Evolutionary conservation across 306 rosid species (phyloP), one percentile per base, ranked within the genome.

Genomic region (Lablab purpureus): DNA sequence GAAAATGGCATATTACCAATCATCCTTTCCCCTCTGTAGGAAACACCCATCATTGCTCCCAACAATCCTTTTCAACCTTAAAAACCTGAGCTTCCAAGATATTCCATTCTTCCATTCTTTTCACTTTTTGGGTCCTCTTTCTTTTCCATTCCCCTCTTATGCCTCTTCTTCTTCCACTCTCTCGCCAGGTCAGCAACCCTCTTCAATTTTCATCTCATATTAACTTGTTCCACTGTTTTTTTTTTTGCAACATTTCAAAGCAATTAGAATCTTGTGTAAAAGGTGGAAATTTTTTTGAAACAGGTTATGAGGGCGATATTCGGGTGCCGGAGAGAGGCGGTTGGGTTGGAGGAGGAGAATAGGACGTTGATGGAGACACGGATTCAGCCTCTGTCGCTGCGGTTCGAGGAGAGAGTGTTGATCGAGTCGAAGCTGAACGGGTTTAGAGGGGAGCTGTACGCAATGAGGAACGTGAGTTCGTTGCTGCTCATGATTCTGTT

Each of bases 1-100:
- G 97, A 91, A 90, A 96, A 96, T 95, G 92, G 96, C 92, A 90
- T 91, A 95, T 90, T 90, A 87, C 90, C 91, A 91, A 93, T 96
- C 94, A 96, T 96, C 97, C 88, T 87, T 91, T 85, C 96, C 97
- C 99, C 98, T 92, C 73, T 78, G 74, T 87, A 90, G 97, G 99
- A 93, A 96, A 96, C 99, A 93, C 92, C 88, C 98, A 96, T 96
- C 98, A 96, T 96, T 96, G 96, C 96, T 81, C 94, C 96, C 96
- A 93, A 91, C 96, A 87, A 93, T 93, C 97, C 91, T 89, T 91
- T 93, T 93, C 98, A 90, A 87, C 96, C 97, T 93, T 91, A 80
- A 90, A 89, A 90, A 88, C 94, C 97, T 87, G 97, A 89, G 97
- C 94, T 87, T 86, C 95, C 87, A 91, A 95, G 91, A 86, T 88